These are phyloP conservation scores for Wallacemonas sp. DNA, from an alignment of 208 protist genomes.

Conservation along the genomic window DNA sequence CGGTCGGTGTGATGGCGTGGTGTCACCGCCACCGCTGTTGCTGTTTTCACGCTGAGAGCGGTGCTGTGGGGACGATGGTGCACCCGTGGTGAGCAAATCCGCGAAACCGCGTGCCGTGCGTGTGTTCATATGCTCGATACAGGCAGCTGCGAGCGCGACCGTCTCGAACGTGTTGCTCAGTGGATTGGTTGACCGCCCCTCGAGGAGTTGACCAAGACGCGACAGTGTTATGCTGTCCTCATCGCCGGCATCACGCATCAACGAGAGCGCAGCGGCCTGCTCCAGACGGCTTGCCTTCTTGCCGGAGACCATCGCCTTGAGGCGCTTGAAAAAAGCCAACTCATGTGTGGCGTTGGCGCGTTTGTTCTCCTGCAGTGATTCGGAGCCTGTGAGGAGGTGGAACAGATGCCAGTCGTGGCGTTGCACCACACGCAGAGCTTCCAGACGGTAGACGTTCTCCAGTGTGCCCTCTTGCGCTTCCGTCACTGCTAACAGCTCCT, in stretches of 20 bases:
- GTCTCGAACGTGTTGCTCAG: constrained; percentile 12
- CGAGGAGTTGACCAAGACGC: neutral
- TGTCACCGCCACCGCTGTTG: neutral
- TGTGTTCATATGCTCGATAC: constrained; percentile 7
- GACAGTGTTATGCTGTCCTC: neutral
- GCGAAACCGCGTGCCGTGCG: neutral
- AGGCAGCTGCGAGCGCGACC: constrained; percentile 9
- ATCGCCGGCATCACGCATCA: neutral
- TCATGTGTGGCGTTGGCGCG: neutral
- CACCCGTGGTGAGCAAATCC: neutral
- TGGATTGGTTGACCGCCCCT: neutral
- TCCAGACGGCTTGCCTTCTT: constrained; percentile 1
- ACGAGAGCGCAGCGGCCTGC: constrained; percentile 7
- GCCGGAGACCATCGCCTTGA: neutral
- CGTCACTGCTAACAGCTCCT: neutral
- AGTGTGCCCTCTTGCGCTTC: neutral
- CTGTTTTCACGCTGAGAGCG: neutral
- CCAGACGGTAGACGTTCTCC: constrained; percentile 4
- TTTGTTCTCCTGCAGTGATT: neutral
- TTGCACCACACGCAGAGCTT: constrained; percentile 1
- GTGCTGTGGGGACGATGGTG: neutral
- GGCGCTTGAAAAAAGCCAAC: neutral
- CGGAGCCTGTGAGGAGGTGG: constrained; percentile 12
- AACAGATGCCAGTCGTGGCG: neutral
- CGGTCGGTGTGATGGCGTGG: neutral